A percentile compares a stretch with the other conserved stretches of the same genome.
Evolutionary conservation across 2,329 filamentous ascomycete genomes (phyloP).

Genomic region (Neofusicoccum cordaticola): DNA sequence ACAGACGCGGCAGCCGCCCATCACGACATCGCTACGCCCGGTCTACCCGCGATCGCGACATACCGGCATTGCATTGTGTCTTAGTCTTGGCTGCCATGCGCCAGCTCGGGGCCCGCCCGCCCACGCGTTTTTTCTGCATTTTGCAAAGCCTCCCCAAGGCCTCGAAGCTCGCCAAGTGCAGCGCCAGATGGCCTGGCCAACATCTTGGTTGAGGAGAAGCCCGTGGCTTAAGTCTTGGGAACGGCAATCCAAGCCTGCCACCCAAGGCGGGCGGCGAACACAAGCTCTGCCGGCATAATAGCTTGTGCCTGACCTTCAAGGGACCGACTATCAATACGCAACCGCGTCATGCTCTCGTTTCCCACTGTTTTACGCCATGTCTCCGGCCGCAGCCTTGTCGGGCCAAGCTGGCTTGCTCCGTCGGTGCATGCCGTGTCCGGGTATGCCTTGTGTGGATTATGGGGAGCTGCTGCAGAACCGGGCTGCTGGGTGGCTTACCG

Average conservation of each 20-base stretch:
- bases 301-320: neutral
- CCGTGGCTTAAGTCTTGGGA: neutral
- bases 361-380: neutral
- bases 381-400: no score
- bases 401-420: neutral
- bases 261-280: neutral
- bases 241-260: neutral
- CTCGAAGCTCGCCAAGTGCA: conserved; percentile 7
- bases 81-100: neutral
- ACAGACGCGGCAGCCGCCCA: neutral
- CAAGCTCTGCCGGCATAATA: neutral
- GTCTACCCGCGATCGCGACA: conserved; percentile 16
- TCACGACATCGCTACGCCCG: neutral
- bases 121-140: neutral
- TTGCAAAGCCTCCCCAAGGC: neutral
- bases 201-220: neutral
- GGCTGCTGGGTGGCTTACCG: neutral
- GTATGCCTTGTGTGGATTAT: neutral
- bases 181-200: neutral
- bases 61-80: conserved; percentile 15
- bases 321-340: neutral
- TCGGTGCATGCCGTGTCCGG: neutral
- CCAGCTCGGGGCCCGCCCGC: neutral
- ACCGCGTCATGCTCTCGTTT: neutral
- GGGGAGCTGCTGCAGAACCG: neutral